phyloP scores from a whole-genome alignment of 768 basidiomycete species.

The Trametes cingulata region DNA sequence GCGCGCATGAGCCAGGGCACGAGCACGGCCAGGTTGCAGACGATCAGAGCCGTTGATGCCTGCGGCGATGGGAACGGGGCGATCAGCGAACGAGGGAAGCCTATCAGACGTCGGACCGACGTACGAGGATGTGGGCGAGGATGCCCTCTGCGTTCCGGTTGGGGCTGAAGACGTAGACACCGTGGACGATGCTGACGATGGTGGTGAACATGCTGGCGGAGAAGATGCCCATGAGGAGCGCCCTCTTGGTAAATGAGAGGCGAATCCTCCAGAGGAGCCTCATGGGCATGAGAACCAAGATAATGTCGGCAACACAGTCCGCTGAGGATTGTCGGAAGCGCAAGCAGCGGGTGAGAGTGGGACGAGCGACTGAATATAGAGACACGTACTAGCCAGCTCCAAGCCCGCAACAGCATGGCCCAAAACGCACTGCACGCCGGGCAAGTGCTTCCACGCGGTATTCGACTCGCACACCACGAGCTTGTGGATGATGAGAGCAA shows the following conservation, averaged over 20 bases:
- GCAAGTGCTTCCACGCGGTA: constrained; percentile 11
- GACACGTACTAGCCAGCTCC: constrained; percentile 17
- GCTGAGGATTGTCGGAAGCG: not conserved
- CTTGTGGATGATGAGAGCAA: constrained; percentile 16
- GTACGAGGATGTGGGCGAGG: constrained; percentile 19
- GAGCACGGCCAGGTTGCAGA: constrained; percentile 25
- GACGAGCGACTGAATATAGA: not conserved
- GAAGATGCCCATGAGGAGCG: constrained; percentile 20
- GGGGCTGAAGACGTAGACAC: constrained; percentile 17
- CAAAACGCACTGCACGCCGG: constrained; percentile 21
- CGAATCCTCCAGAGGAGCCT: constrained; percentile 17
- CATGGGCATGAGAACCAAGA: constrained; percentile 15
- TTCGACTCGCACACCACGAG: constrained; percentile 17
- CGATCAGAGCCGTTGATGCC: constrained; percentile 17
- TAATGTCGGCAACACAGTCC: constrained; percentile 21
- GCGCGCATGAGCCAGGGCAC: constrained; percentile 19
- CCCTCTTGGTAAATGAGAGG: not conserved
- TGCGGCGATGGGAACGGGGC: not conserved
- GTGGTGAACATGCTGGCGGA: constrained; percentile 23
- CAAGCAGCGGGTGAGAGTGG: not conserved
- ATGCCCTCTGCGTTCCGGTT: constrained; percentile 18
- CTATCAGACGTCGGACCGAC: not conserved
- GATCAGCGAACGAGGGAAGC: not conserved
- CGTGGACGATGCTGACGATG: constrained; percentile 20
- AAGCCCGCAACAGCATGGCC: constrained; percentile 18